Evolutionary conservation across 2,329 filamentous ascomycete species (phyloP).

Genomic region (Alternaria novae-zelandiae): DNA sequence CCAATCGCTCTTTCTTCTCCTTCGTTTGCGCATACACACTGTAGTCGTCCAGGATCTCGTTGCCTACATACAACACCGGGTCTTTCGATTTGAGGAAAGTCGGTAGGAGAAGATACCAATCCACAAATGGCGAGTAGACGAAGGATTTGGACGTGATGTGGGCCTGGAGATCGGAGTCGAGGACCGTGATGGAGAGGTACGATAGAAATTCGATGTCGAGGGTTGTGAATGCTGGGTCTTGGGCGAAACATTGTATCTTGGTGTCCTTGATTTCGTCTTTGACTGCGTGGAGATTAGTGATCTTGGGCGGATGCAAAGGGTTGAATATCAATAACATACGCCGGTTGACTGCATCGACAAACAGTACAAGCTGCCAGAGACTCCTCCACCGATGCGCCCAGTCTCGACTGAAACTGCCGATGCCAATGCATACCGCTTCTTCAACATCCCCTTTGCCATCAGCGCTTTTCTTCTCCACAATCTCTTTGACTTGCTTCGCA

Average conservation of each 20-base stretch:
- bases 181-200: conserved; percentile 26
- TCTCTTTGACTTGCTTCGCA: conserved; percentile 22
- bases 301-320: no score
- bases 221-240: conserved; percentile 45
- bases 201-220: conserved; percentile 40
- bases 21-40: conserved; percentile 27
- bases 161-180: conserved; percentile 18
- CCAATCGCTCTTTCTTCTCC: conserved; percentile 32
- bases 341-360: conserved; percentile 30
- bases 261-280: background rate
- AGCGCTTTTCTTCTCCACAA: conserved; percentile 14
- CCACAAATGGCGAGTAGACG: conserved; percentile 47
- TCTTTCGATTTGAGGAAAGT: conserved; percentile 36
- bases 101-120: conserved; percentile 44
- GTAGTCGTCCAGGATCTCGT: conserved; percentile 44
- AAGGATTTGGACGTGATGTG: conserved; percentile 32
- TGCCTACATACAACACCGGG: conserved; percentile 45
- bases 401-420: conserved; percentile 46
- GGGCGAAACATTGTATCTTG: conserved; percentile 33
- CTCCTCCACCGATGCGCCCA: conserved; percentile 42
- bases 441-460: conserved; percentile 17
- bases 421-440: conserved; percentile 44
- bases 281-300: background rate
- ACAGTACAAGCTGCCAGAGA: conserved; percentile 49
- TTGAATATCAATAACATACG: conserved; percentile 1